A percentile compares a stretch with the other conserved stretches of the same genome.
Evolutionary conservation across 257 asterid species (phyloP).

Genomic region (Solanum paucissectum): DNA sequence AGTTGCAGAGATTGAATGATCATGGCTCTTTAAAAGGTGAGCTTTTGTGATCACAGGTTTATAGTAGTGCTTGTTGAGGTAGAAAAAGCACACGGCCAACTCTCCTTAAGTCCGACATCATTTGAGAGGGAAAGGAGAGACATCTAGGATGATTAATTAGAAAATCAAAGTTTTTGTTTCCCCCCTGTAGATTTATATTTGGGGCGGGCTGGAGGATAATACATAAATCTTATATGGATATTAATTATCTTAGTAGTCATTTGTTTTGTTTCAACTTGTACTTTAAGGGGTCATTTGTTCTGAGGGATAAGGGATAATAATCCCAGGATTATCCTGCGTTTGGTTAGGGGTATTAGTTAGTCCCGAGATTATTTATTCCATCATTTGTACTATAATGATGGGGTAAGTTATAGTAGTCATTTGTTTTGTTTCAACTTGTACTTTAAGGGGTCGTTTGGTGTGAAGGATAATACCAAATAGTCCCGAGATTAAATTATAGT

Average conservation of each 20-base stretch:
- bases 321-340: not conserved
- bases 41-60: not conserved
- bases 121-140: not conserved
- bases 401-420: not conserved
- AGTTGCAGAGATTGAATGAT: conserved; percentile 69
- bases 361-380: not conserved
- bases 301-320: not conserved
- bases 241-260: not conserved
- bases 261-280: not conserved
- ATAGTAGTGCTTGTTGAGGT: not conserved
- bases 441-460: too few relatives aligned
- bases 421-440: too few relatives aligned
- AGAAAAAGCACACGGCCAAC: not conserved
- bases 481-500: too few relatives aligned
- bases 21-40: conserved; percentile 88
- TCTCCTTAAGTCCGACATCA: not conserved
- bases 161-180: not conserved
- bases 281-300: not conserved
- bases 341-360: not conserved
- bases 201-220: not conserved
- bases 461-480: too few relatives aligned
- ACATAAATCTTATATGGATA: not conserved
- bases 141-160: not conserved
- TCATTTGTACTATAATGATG: not conserved
- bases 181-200: not conserved